Conservation (phyloP, 2,329 filamentous ascomycete species). For the Trichoderma breve region DNA sequence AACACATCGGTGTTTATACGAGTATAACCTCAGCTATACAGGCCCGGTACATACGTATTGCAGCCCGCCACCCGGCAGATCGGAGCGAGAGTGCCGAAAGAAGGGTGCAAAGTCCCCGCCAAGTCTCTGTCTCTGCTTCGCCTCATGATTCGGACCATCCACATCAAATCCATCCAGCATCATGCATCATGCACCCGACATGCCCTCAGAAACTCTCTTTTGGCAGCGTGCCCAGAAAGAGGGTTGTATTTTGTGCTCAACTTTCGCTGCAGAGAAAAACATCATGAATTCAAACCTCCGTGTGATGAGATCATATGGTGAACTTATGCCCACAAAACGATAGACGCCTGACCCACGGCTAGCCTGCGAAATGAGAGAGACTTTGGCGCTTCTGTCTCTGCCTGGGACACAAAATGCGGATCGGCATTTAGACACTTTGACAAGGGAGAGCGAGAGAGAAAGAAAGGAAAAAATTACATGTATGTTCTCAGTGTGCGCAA, state of each 20-base stretch:
- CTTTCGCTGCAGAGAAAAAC: not conserved
- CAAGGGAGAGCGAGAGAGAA: not conserved
- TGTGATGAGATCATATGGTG: conserved; percentile 6
- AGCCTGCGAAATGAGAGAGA: not conserved
- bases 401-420: not conserved
- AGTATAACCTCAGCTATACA: not conserved
- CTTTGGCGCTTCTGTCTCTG: not conserved
- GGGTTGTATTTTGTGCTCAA: not conserved
- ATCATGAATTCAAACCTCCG: not conserved
- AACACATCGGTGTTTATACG: not conserved
- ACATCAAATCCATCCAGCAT: not conserved
- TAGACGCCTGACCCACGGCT: conserved; percentile 15
- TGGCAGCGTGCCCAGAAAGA: not conserved
- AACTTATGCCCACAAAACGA: conserved; percentile 4
- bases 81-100: conserved; percentile 15
- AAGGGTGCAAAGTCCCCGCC: not conserved
- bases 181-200: not conserved
- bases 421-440: conserved; percentile 7
- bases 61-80: not conserved
- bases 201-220: not conserved
- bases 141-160: not conserved
- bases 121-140: not conserved
- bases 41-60: no score
- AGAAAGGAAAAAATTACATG: not conserved
- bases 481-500: not conserved